Base-by-base conservation (phyloP, 164 flowering plant species). In the Houttuynia cordata region DNA sequence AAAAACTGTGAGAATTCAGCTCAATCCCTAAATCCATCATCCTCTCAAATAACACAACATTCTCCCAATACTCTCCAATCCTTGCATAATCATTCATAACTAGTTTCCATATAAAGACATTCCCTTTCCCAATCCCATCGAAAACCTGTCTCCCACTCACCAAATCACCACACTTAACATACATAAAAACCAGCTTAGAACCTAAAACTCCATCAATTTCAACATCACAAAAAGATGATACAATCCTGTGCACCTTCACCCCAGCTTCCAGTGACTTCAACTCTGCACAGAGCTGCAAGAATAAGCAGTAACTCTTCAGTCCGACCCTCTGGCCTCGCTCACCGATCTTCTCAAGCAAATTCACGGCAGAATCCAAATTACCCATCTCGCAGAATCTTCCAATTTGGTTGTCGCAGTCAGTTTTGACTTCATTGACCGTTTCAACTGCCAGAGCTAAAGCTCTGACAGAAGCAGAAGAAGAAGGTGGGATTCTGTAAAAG, bases 211-310 rank as follows among this genome's bases (percentile, higher is more conserved):
- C 62, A 7, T 78, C 81, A n/a, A 79, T 40, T 39, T 25, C 59
- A n/a, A n/a, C n/a, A 7, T 64, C 74, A 58, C 61, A 73, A 42
- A 42, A 14, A 18, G 71, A 67, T 20, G 56, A 40, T 22, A 85
- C 64, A 37, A 76, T 22, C 0, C 68, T 61, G 66, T 80, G 86
- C 62, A 83, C 79, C 61, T 67, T 65, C 57, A 41, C 78, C n/a
- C 86, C 88, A 57, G 78, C 66, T 19, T 61, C 8, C 24, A 83
- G 59, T 1, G 86, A 76, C 45, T 79, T 79, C 5, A 25, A 53
- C 13, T 80, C 78, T 22, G 88, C 92, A 62, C 88, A 83, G 45
- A 83, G 86, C 70, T 83, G 85, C 60, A 83, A 67, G 15, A 83
- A n/a, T 6, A 73, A 69, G 67, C 85, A 76, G 42, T 67, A 80